Evolutionary conservation across 805 yeast species (phyloP).

Genomic region (Candida insectalens): DNA sequence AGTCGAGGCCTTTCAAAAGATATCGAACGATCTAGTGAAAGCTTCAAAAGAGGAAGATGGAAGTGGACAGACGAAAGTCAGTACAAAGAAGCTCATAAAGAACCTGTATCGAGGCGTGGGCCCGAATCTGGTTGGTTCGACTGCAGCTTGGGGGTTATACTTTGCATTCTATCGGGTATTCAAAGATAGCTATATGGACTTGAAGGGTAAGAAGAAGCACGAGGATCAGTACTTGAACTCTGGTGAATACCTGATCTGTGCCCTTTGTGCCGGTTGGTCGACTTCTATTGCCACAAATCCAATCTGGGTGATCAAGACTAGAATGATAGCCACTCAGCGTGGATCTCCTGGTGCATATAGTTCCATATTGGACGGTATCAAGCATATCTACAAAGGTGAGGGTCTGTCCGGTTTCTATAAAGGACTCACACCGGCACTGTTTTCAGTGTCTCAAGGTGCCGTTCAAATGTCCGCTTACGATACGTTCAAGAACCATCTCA

Average conservation of each 20-base stretch:
- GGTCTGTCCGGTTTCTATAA: constrained; percentile 72
- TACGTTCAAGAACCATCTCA: constrained; percentile 41
- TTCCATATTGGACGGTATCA: constrained; percentile 47
- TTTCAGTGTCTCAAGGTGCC: constrained; percentile 86
- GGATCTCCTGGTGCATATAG: constrained; percentile 41
- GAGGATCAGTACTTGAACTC: constrained; percentile 29
- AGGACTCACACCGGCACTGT: constrained; percentile 67
- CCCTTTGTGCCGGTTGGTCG: constrained; percentile 62
- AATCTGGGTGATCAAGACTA: constrained; percentile 89
- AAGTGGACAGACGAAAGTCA: too few species aligned
- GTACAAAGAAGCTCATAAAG: constrained; percentile 4
- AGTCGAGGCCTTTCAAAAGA: constrained; percentile 18
- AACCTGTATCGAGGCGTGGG: constrained; percentile 65
- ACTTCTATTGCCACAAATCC: constrained; percentile 84
- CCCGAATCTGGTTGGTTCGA: constrained; percentile 76
- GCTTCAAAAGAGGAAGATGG: constrained; percentile 7
- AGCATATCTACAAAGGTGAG: constrained; percentile 35
- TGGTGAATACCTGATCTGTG: constrained; percentile 40
- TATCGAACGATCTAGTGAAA: constrained; percentile 10
- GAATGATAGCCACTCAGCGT: constrained; percentile 57
- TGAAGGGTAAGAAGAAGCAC: constrained; percentile 7
- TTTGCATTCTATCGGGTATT: constrained; percentile 66
- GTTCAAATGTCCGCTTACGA: constrained; percentile 84
- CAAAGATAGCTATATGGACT: constrained; percentile 26
- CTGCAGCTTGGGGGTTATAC: constrained; percentile 83